phyloP scores from a whole-genome alignment of 176 grass and related monocot genomes.

The Bromus sterilis region DNA sequence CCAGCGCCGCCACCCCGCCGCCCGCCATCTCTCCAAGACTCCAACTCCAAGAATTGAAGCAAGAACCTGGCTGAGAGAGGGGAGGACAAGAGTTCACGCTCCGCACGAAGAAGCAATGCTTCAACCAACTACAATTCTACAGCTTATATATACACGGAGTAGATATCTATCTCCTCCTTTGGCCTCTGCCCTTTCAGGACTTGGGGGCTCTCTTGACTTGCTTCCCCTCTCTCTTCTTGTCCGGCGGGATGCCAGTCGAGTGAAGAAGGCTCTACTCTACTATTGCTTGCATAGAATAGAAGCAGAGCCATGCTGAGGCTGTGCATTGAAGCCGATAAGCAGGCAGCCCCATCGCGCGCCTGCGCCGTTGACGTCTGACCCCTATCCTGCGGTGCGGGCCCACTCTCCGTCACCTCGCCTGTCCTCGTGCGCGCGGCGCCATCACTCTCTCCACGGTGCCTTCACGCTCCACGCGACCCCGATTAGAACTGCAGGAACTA shows the following conservation, averaged over 20 bases:
- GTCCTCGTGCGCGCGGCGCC: no score
- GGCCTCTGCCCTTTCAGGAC: no score
- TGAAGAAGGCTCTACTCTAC: background rate
- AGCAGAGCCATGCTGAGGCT: background rate
- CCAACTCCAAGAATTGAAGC: background rate
- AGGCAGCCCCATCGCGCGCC: background rate
- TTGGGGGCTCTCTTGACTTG: background rate
- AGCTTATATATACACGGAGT: background rate
- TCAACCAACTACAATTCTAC: background rate
- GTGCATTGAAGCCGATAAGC: background rate
- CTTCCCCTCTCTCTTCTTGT: background rate
- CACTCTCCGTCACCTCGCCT: background rate
- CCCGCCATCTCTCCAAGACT: constrained; percentile 48
- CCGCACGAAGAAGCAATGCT: constrained; percentile 17
- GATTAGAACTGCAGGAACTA: no score
- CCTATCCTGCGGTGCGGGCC: background rate
- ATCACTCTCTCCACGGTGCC: no score
- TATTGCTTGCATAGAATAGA: background rate
- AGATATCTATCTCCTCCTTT: background rate
- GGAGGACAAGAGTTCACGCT: background rate
- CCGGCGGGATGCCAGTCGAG: background rate
- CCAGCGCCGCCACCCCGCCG: constrained; percentile 48
- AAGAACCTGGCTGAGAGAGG: background rate
- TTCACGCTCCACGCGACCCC: no score
- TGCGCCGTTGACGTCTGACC: background rate